phyloP scores from a whole-genome alignment of 2,329 filamentous ascomycete species.

The Sporothrix schenckii region DNA sequence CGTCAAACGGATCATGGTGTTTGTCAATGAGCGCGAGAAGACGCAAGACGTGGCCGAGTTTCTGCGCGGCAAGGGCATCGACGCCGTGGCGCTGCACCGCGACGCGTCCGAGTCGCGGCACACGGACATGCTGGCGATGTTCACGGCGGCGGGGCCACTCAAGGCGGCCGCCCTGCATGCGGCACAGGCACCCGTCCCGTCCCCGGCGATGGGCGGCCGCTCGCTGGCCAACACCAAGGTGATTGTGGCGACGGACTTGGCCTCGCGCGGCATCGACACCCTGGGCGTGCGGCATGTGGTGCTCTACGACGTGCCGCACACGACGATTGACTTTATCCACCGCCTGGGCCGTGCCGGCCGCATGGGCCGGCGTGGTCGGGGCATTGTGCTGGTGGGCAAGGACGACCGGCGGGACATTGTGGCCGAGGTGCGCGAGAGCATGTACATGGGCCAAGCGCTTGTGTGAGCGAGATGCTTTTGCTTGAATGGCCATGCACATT shows the following conservation, averaged over 20 bases:
- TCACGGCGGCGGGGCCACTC: constrained; percentile 60
- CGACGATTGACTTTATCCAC: constrained; percentile 97
- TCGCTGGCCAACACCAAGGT: constrained; percentile 79
- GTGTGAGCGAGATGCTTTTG: constrained; percentile 51
- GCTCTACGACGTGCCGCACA: constrained; percentile 96
- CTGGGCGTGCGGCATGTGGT: constrained; percentile 88
- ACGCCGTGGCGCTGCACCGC: constrained; percentile 80
- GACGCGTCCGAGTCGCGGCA: constrained; percentile 80
- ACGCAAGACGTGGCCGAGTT: constrained; percentile 79
- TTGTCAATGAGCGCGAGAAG: constrained; percentile 40
- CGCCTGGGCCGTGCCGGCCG: constrained; percentile 87
- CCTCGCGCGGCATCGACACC: constrained; percentile 92
- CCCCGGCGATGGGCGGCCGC: constrained; percentile 46
- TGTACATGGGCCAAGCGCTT: constrained; percentile 79
- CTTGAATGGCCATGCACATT: neutral
- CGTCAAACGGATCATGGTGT: constrained; percentile 69
- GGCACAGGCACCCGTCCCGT: neutral
- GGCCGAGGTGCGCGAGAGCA: constrained; percentile 85
- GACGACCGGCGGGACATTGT: constrained; percentile 89
- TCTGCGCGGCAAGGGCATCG: constrained; percentile 80
- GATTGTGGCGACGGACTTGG: constrained; percentile 90
- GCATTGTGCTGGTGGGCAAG: constrained; percentile 87
- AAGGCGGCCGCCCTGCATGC: constrained; percentile 36
- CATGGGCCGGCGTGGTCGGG: constrained; percentile 87
- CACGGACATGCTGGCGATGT: constrained; percentile 73